Percentiles rank a stretch among this genome's conserved stretches.
These are phyloP conservation scores for Heliamphora exappendiculata DNA, from an alignment of 148 eudicot genomes.

Conservation along the genomic window DNA sequence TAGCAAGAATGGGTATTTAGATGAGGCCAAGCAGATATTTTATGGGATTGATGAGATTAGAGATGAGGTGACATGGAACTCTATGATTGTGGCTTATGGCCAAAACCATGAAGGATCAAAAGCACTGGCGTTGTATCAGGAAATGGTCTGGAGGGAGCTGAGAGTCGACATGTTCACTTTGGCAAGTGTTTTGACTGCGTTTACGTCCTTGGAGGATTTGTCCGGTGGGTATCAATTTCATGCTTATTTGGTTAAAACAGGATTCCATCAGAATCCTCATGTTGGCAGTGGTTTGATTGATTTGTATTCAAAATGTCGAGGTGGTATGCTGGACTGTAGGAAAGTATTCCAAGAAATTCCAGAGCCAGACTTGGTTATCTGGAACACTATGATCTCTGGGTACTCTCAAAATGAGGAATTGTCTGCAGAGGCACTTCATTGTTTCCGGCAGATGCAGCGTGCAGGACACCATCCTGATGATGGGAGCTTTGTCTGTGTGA, in stretches of 20 bases:
- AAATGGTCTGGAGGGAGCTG: constrained; percentile 44
- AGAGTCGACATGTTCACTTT: constrained; percentile 67
- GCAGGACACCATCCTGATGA: constrained; percentile 58
- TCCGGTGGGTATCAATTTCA: constrained; percentile 73
- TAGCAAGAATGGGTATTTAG: constrained; percentile 50
- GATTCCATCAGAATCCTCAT: constrained; percentile 53
- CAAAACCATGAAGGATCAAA: constrained; percentile 47
- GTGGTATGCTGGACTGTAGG: constrained; percentile 34
- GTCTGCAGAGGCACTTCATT: constrained; percentile 50
- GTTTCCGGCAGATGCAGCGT: constrained; percentile 51
- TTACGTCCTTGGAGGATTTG: constrained; percentile 53
- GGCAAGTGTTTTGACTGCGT: constrained; percentile 80
- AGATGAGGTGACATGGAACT: constrained; percentile 84
- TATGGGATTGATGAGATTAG: constrained; percentile 35
- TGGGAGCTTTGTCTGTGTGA: constrained; percentile 70
- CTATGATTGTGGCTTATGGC: constrained; percentile 71
- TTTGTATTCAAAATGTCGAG: constrained; percentile 58
- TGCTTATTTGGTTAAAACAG: constrained; percentile 55
- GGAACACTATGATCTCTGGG: constrained; percentile 84
- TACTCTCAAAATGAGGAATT: constrained; percentile 54
- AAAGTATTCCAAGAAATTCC: constrained; percentile 53
- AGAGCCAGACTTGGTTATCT: constrained; percentile 62
- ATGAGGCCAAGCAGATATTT: constrained; percentile 48
- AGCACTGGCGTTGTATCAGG: constrained; percentile 57
- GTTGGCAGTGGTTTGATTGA: constrained; percentile 80